Evolutionary conservation across 148 eudicot genomes (phyloP).

Genomic region (Oxyria digyna): DNA sequence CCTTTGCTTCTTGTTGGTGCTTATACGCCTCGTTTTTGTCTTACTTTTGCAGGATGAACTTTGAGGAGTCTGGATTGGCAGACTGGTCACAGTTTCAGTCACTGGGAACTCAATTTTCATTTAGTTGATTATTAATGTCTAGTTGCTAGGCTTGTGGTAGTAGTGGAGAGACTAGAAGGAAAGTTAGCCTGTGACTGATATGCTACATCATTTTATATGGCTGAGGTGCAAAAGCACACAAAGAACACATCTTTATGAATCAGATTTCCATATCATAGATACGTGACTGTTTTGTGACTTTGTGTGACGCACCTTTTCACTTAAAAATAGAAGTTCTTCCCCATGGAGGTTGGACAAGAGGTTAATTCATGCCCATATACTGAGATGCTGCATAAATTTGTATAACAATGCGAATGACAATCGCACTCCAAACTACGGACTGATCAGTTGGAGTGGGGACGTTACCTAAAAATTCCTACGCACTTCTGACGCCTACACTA

Average conservation of each 20-base stretch:
- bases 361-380: no score
- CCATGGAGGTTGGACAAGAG: no score
- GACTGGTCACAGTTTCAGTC: neutral
- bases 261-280: neutral
- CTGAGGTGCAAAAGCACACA: neutral
- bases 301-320: no score
- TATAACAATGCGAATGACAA: no score
- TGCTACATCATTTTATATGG: neutral
- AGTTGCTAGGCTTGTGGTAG: slow-evolving; percentile 4
- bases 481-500: no score
- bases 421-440: no score
- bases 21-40: neutral
- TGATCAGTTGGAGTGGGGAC: no score
- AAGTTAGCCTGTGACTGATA: neutral
- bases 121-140: neutral
- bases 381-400: no score
- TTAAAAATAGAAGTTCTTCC: no score
- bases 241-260: neutral
- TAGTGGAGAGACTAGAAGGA: neutral
- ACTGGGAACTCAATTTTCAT: neutral
- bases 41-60: slow-evolving; percentile 71
- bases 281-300: neutral
- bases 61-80: slow-evolving; percentile 14
- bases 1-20: neutral
- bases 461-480: no score